A percentile compares a stretch with the other conserved stretches of the same genome.
Conservation (phyloP, 257 asterid genomes). For the Solanum paucissectum region DNA sequence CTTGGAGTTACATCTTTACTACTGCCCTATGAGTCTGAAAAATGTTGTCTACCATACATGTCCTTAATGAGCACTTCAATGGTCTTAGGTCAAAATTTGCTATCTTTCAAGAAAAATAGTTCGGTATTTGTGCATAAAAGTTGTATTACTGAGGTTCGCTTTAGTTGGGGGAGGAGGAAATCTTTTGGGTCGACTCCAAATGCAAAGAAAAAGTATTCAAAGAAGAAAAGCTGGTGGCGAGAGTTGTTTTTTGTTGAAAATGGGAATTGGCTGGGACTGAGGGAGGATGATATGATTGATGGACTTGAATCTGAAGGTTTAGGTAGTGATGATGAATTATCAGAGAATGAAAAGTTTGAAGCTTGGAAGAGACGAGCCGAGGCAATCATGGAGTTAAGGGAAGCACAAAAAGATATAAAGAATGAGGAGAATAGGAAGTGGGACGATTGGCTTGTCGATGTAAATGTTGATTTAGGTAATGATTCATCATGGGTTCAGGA, state of each 20-base stretch:
- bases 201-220: constrained; percentile 53
- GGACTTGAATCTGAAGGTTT: constrained; percentile 40
- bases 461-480: constrained; percentile 28
- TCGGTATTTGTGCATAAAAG: constrained; percentile 19
- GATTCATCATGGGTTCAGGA: constrained; percentile 50
- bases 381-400: constrained; percentile 84
- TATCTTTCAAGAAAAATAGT: constrained; percentile 23
- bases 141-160: background rate
- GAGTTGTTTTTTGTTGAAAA: constrained; percentile 67
- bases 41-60: constrained; percentile 52
- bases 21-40: constrained; percentile 20
- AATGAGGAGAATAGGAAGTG: constrained; percentile 83
- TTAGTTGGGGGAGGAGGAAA: constrained; percentile 38
- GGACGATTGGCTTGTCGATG: constrained; percentile 94
- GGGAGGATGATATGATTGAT: constrained; percentile 61
- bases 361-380: constrained; percentile 94
- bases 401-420: constrained; percentile 72
- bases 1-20: background rate
- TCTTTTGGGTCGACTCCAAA: constrained; percentile 39
- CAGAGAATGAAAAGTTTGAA: constrained; percentile 86
- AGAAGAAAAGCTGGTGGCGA: constrained; percentile 79
- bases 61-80: constrained; percentile 88
- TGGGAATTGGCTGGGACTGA: constrained; percentile 87
- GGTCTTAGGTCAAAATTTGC: constrained; percentile 47
- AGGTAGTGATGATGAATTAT: constrained; percentile 26